These are phyloP conservation scores for Hypoxylon sp. DNA, from an alignment of 2,329 filamentous ascomycete species.

Conservation along the genomic window DNA sequence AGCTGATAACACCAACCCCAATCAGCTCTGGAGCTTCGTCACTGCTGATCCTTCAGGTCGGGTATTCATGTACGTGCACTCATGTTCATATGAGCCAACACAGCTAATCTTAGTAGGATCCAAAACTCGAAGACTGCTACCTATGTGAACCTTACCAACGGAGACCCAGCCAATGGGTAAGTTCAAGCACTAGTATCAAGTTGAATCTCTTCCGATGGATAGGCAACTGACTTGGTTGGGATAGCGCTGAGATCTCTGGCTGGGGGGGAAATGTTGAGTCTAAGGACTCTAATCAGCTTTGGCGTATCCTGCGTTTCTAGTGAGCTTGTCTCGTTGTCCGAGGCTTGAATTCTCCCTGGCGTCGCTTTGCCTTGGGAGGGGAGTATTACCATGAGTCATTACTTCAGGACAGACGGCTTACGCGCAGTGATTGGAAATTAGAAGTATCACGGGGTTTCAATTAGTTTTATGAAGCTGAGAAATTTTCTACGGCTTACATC, in stretches of 20 bases:
- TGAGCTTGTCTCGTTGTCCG: neutral
- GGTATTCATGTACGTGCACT: slow-evolving; percentile 17
- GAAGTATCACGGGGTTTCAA: neutral
- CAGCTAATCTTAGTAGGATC: slow-evolving; percentile 15
- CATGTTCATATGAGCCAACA: neutral
- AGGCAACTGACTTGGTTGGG: neutral
- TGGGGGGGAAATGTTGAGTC: slow-evolving; percentile 11
- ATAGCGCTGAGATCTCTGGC: slow-evolving; percentile 24
- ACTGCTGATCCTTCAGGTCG: slow-evolving; percentile 16
- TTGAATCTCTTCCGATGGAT: neutral
- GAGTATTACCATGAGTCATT: neutral
- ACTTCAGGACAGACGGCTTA: neutral
- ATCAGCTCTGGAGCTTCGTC: slow-evolving; percentile 33
- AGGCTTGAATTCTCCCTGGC: neutral
- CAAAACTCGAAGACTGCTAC: slow-evolving; percentile 31
- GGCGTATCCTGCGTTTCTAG: slow-evolving; percentile 20
- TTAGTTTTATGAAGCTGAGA: neutral
- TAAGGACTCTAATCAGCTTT: slow-evolving; percentile 24
- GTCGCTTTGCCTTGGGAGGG: neutral
- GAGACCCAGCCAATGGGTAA: slow-evolving; percentile 20
- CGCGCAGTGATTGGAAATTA: neutral
- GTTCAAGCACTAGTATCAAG: neutral
- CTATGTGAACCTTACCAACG: slow-evolving; percentile 26
- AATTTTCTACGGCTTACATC: neutral
- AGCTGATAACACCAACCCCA: slow-evolving; percentile 6